A percentile compares a stretch with the other conserved stretches of the same genome.
These are phyloP conservation scores for Tolypocladium inflatum DNA, from an alignment of 2,329 filamentous ascomycete genomes.

Conservation along the genomic window DNA sequence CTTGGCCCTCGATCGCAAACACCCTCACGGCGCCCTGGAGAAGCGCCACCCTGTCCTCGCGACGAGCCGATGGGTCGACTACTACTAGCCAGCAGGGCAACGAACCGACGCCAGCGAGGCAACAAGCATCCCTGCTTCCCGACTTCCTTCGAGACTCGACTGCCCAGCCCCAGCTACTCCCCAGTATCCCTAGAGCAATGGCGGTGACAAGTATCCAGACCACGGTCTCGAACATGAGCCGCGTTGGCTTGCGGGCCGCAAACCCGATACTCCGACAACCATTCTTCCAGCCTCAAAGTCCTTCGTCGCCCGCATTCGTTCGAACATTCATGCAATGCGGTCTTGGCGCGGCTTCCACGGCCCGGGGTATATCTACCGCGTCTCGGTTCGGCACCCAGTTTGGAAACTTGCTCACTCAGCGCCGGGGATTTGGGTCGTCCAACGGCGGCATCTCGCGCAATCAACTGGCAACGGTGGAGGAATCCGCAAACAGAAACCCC, in stretches of 20 bases:
- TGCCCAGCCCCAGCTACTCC: not conserved
- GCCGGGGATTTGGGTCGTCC: slow-evolving; percentile 30
- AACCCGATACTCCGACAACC: slow-evolving; percentile 17
- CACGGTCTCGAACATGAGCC: slow-evolving; percentile 14
- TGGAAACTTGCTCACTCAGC: slow-evolving; percentile 5
- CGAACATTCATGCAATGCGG: slow-evolving; percentile 14
- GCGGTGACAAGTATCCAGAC: slow-evolving; percentile 7
- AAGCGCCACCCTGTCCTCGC: slow-evolving; percentile 6
- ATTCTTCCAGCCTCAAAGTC: slow-evolving; percentile 12
- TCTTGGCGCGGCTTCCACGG: slow-evolving; percentile 9
- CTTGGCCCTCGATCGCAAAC: slow-evolving; percentile 36
- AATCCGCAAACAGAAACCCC: slow-evolving; percentile 87
- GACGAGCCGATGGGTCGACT: slow-evolving; percentile 5
- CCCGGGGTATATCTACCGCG: slow-evolving; percentile 9
- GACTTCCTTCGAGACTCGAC: slow-evolving; percentile 17
- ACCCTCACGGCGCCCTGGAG: slow-evolving; percentile 26
- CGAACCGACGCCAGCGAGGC: slow-evolving; percentile 5
- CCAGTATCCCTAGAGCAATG: not conserved
- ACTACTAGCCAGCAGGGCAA: slow-evolving; percentile 2
- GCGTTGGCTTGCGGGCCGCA: slow-evolving; percentile 18
- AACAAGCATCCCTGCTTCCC: slow-evolving; percentile 11
- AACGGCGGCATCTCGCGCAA: slow-evolving; percentile 43
- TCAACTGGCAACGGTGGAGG: slow-evolving; percentile 76
- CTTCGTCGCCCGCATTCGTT: slow-evolving; percentile 10
- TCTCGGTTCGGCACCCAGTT: not conserved